Percentiles rank a stretch among this genome's conserved stretches.
Evolutionary conservation across 352 stramenopile genomes (phyloP).

Genomic region (Thalassiosira hispida): DNA sequence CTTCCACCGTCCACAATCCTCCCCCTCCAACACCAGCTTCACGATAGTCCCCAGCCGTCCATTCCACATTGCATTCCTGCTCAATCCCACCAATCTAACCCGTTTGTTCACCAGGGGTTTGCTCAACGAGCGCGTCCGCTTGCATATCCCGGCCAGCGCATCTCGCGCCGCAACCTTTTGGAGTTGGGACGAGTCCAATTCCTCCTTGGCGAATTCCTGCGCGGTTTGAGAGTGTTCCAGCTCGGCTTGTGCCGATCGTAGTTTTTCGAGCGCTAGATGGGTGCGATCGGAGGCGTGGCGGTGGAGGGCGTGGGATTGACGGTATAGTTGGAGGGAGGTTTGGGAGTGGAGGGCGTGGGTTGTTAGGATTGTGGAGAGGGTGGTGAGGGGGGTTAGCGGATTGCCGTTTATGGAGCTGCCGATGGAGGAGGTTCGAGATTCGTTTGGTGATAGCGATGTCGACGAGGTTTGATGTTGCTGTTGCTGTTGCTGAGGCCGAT

Average conservation of each 20-base stretch:
- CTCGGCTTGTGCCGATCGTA: conserved; percentile 36
- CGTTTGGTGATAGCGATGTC: background rate
- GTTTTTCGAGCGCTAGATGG: conserved; percentile 11
- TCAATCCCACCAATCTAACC: conserved; percentile 23
- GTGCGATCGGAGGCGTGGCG: conserved; percentile 11
- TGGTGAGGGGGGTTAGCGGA: conserved; percentile 19
- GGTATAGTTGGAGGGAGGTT: conserved; percentile 9
- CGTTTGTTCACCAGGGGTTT: conserved; percentile 3
- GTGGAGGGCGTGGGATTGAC: conserved; percentile 19
- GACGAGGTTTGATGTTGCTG: background rate
- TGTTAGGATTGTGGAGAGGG: conserved; percentile 27
- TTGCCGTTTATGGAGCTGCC: background rate
- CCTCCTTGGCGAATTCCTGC: conserved; percentile 31
- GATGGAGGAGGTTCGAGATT: background rate
- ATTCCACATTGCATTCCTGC: conserved; percentile 38
- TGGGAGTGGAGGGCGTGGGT: background rate
- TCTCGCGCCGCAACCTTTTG: conserved; percentile 8
- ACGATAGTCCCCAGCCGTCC: conserved; percentile 38
- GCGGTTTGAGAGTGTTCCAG: conserved; percentile 44
- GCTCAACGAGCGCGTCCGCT: conserved; percentile 3
- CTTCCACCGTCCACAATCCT: conserved; percentile 50
- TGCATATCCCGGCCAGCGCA: background rate
- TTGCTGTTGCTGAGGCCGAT: background rate
- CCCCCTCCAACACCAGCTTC: conserved; percentile 39
- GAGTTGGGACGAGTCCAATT: conserved; percentile 4